Conservation (phyloP, 306 rosid genomes). For the Cicer cuneatum region DNA sequence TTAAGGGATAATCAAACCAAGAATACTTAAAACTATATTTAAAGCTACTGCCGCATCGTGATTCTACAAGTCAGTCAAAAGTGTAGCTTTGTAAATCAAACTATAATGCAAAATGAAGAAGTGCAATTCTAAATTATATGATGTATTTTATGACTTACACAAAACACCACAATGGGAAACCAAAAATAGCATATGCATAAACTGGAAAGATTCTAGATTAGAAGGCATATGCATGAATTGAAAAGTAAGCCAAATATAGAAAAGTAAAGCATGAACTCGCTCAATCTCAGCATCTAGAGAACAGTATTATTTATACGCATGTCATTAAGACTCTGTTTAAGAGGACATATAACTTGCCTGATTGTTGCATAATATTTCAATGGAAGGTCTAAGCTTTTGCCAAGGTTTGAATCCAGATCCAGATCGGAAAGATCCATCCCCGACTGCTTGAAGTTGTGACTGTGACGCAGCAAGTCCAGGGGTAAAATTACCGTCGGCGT, state of each 20-base stretch:
- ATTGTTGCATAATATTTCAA: conserved; percentile 93
- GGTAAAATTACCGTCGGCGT: conserved; percentile 66
- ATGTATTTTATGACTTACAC: conserved; percentile 33
- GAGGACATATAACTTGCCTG: conserved; percentile 69
- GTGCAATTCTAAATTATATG: conserved; percentile 7
- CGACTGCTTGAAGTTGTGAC: conserved; percentile 58
- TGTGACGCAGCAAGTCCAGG: conserved; percentile 75
- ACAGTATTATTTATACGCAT: not conserved
- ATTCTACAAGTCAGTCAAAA: conserved; percentile 16
- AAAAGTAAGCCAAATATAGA: conserved; percentile 6
- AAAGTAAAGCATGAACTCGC: conserved; percentile 27
- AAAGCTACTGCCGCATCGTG: conserved; percentile 29
- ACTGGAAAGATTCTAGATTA: not conserved
- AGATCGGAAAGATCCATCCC: conserved; percentile 84
- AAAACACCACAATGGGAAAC: conserved; percentile 4
- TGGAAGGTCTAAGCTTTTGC: conserved; percentile 89
- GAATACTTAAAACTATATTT: conserved; percentile 23
- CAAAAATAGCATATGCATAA: conserved; percentile 6
- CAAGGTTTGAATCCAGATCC: conserved; percentile 89
- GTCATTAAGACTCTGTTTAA: conserved; percentile 4
- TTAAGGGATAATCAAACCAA: conserved; percentile 28
- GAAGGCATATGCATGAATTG: conserved; percentile 15
- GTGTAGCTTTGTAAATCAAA: conserved; percentile 8
- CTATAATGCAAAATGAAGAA: conserved; percentile 20
- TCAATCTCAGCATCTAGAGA: conserved; percentile 16